Percentiles rank a stretch among this genome's conserved stretches.
Conservation (phyloP, 148 eudicot genomes). For the Chenopodium quinoa region DNA sequence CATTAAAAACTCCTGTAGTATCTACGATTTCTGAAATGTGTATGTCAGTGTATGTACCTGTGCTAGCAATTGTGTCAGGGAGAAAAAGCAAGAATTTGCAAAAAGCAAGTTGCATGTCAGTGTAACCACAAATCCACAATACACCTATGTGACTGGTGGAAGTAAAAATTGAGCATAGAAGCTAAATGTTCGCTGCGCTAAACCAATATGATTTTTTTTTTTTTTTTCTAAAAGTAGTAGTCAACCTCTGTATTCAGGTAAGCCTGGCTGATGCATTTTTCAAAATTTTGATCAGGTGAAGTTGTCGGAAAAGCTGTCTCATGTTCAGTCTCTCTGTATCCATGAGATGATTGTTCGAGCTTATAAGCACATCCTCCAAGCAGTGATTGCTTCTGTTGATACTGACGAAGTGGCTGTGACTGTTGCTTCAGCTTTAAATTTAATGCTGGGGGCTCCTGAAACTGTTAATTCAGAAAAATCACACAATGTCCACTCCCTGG, state of each 20-base stretch:
- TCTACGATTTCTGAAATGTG: background rate
- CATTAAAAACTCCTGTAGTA: background rate
- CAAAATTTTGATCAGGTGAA: constrained; percentile 65
- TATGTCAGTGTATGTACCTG: background rate
- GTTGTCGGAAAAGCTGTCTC: constrained; percentile 92
- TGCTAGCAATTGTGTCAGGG: background rate
- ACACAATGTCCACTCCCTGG: constrained; percentile 50
- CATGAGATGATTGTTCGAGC: constrained; percentile 99
- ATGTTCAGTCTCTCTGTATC: constrained; percentile 96
- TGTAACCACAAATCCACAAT: background rate
- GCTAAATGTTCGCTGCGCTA: background rate
- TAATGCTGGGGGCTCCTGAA: constrained; percentile 83
- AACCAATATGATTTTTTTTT: too few species aligned
- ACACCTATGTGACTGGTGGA: background rate
- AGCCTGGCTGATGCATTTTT: constrained; percentile 5
- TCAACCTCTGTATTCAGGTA: background rate
- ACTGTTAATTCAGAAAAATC: constrained; percentile 36
- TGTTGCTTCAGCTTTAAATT: constrained; percentile 77
- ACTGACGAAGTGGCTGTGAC: constrained; percentile 66
- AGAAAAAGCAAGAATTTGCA: too few species aligned
- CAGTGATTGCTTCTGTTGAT: constrained; percentile 79
- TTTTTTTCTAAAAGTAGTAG: background rate
- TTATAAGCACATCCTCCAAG: constrained; percentile 93
- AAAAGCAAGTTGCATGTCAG: background rate
- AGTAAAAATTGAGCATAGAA: background rate